A percentile compares a stretch with the other conserved stretches of the same genome.
phyloP scores from a whole-genome alignment of 2,329 filamentous ascomycete genomes.

The Teratosphaeria pseudoeucalypti region DNA sequence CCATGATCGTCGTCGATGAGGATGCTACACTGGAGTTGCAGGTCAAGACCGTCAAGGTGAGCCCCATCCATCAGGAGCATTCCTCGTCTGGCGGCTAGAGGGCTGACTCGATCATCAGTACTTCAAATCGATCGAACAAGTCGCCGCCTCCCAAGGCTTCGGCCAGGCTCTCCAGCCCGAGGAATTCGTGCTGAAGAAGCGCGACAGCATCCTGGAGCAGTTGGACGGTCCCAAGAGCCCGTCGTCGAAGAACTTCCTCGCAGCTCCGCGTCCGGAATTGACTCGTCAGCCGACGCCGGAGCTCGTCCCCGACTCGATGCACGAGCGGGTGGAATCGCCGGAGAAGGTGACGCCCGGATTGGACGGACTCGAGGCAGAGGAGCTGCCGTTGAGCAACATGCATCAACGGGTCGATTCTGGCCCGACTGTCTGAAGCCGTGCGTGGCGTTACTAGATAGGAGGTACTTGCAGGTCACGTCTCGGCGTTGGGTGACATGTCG shows the following conservation, averaged over 20 bases:
- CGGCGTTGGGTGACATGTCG: background rate
- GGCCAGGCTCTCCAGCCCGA: slow-evolving; percentile 32
- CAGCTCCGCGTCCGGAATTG: slow-evolving; percentile 9
- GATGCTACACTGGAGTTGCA: slow-evolving; percentile 47
- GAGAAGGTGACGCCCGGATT: background rate
- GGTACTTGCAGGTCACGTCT: background rate
- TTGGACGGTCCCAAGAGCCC: slow-evolving; percentile 21
- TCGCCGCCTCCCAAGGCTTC: slow-evolving; percentile 35
- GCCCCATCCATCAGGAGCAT: background rate
- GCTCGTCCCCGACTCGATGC: slow-evolving; percentile 27
- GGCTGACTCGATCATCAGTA: slow-evolving; percentile 24
- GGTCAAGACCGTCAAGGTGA: slow-evolving; percentile 33
- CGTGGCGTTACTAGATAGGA: background rate
- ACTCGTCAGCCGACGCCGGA: slow-evolving; percentile 21
- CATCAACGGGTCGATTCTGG: slow-evolving; percentile 24
- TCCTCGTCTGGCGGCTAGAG: background rate
- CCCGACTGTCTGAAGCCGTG: background rate
- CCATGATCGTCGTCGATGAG: slow-evolving; percentile 75
- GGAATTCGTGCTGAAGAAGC: slow-evolving; percentile 22
- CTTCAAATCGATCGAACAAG: slow-evolving; percentile 41
- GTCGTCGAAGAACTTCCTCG: slow-evolving; percentile 12
- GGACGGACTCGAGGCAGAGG: slow-evolving; percentile 20
- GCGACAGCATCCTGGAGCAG: slow-evolving; percentile 26
- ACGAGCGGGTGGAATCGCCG: slow-evolving; percentile 15
- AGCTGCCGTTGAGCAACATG: slow-evolving; percentile 23